These are phyloP conservation scores for Phialocephala sp. DNA, from an alignment of 2,329 filamentous ascomycete genomes.

Conservation along the genomic window DNA sequence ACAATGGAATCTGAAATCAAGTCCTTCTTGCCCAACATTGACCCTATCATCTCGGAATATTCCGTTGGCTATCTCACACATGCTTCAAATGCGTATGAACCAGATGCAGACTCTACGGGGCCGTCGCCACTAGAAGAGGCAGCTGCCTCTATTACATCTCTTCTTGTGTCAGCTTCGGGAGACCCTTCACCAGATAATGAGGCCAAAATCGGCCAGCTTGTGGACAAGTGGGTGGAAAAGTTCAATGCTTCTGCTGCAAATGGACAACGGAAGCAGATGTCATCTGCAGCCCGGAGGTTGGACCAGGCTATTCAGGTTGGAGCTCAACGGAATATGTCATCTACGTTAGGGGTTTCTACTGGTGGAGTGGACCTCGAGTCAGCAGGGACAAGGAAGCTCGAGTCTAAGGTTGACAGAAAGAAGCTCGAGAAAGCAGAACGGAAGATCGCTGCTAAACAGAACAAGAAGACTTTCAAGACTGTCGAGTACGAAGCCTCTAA, in stretches of 20 bases:
- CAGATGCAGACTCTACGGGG: slow-evolving; percentile 73
- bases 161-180: slow-evolving; percentile 92
- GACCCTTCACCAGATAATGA: slow-evolving; percentile 75
- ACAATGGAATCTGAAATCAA: slow-evolving; percentile 88
- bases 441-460: slow-evolving; percentile 97
- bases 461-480: slow-evolving; percentile 97
- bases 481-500: slow-evolving; percentile 97
- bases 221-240: slow-evolving; percentile 86
- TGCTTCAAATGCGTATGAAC: slow-evolving; percentile 82
- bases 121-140: slow-evolving; percentile 83
- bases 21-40: slow-evolving; percentile 82
- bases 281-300: slow-evolving; percentile 80
- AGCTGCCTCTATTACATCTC: slow-evolving; percentile 80
- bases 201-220: slow-evolving; percentile 78
- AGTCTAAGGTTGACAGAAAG: slow-evolving; percentile 97
- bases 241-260: slow-evolving; percentile 73
- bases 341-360: slow-evolving; percentile 85
- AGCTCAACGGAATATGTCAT: slow-evolving; percentile 93
- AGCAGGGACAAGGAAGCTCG: slow-evolving; percentile 89
- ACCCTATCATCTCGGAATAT: slow-evolving; percentile 89
- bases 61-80: slow-evolving; percentile 93
- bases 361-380: slow-evolving; percentile 91
- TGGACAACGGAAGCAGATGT: slow-evolving; percentile 70
- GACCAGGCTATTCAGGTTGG: slow-evolving; percentile 96
- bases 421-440: slow-evolving; percentile 98